Conservation (phyloP, 306 rosid species). For the Quercus rubra region DNA sequence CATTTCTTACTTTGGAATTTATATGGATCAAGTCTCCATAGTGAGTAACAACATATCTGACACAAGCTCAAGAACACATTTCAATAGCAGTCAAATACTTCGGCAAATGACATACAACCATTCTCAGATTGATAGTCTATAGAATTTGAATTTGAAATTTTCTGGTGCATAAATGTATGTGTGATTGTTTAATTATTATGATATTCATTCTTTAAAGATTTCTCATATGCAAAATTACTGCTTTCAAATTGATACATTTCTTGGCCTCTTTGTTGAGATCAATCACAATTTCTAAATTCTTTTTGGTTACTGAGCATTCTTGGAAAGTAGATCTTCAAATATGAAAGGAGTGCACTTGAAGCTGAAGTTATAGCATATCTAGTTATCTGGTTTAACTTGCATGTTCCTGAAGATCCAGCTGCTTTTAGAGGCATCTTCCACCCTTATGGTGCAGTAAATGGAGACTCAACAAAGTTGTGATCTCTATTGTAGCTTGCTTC, state of each 20-base stretch:
- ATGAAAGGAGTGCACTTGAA: not conserved
- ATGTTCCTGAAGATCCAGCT: too few species aligned
- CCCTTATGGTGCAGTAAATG: not conserved
- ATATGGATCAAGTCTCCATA: constrained; percentile 52
- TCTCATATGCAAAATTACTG: not conserved
- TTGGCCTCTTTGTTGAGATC: too few species aligned
- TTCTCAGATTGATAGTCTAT: constrained; percentile 40
- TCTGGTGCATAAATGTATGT: not conserved
- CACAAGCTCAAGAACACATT: constrained; percentile 12
- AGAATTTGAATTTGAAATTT: constrained; percentile 9
- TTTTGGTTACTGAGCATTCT: not conserved
- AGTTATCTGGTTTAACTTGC: not conserved
- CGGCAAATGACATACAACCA: constrained; percentile 17
- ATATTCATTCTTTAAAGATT: not conserved
- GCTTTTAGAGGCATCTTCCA: not conserved
- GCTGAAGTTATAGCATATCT: not conserved
- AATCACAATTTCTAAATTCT: not conserved
- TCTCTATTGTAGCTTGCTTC: not conserved
- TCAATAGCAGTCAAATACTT: constrained; percentile 51
- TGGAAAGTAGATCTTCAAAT: not conserved
- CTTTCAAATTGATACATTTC: too few species aligned
- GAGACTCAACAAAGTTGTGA: not conserved
- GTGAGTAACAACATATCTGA: constrained; percentile 20
- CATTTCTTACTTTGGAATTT: constrained; percentile 60
- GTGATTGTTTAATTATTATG: not conserved